phyloP scores from a whole-genome alignment of 768 basidiomycete species.

The Leucocoprinus sp. region DNA sequence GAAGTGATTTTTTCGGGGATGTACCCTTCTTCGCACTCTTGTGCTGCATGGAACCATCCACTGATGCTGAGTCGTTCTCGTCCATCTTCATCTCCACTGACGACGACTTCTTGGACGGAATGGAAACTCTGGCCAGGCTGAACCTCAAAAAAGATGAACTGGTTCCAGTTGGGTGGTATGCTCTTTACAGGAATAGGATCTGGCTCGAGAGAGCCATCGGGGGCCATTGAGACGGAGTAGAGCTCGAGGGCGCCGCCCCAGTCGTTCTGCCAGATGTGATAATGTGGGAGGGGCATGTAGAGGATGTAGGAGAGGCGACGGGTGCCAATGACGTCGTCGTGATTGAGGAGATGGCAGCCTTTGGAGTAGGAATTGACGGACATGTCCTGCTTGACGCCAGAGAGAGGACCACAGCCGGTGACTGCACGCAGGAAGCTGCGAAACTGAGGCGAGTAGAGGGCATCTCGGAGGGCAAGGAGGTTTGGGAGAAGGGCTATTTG shows the following conservation, averaged over 20 bases:
- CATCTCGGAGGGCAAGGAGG: slow-evolving; percentile 78
- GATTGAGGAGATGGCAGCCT: slow-evolving; percentile 91
- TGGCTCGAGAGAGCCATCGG: slow-evolving; percentile 63
- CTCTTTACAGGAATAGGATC: slow-evolving; percentile 52
- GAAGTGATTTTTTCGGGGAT: slow-evolving; percentile 36
- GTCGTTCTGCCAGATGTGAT: slow-evolving; percentile 72
- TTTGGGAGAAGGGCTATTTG: slow-evolving; percentile 76
- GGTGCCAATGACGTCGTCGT: slow-evolving; percentile 96
- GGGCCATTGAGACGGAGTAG: slow-evolving; percentile 63
- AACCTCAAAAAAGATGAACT: slow-evolving; percentile 85
- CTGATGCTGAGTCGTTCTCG: slow-evolving; percentile 79
- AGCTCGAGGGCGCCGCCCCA: slow-evolving; percentile 95
- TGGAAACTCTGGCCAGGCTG: slow-evolving; percentile 95
- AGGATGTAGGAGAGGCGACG: slow-evolving; percentile 94
- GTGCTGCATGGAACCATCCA: slow-evolving; percentile 94
- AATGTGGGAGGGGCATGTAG: slow-evolving; percentile 80
- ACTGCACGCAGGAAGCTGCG: slow-evolving; percentile 76
- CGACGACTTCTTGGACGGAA: slow-evolving; percentile 94
- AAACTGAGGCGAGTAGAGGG: slow-evolving; percentile 82
- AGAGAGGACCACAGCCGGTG: slow-evolving; percentile 89
- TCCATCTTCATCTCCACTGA: slow-evolving; percentile 64
- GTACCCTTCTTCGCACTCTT: slow-evolving; percentile 88
- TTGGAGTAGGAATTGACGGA: slow-evolving; percentile 87
- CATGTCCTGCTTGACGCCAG: slow-evolving; percentile 91
- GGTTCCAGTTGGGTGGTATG: slow-evolving; percentile 81